Percentiles rank a stretch among this genome's conserved stretches.
Conservation (phyloP, 495 filamentous ascomycete genomes). For the Neurospora sp. region DNA sequence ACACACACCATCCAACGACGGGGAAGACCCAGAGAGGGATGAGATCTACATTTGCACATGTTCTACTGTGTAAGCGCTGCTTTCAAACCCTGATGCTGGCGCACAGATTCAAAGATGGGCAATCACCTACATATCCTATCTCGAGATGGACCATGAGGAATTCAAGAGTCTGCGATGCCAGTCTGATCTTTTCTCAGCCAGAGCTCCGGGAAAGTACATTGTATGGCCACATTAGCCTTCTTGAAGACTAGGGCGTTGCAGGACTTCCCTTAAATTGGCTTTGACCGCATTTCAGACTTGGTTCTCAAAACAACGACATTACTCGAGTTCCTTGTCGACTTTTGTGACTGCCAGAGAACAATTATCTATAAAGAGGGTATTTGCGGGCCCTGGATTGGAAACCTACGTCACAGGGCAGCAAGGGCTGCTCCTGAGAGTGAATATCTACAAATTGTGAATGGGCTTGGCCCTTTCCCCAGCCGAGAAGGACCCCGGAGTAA, state of each 20-base stretch:
- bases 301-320: background rate
- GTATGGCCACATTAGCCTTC: background rate
- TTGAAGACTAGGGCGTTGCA: background rate
- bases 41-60: background rate
- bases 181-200: background rate
- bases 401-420: background rate
- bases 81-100: background rate
- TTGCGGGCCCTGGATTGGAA: background rate
- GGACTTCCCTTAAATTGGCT: background rate
- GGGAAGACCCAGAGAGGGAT: background rate
- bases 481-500: background rate
- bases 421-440: background rate
- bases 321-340: background rate
- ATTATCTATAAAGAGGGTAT: background rate
- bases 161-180: background rate
- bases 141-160: background rate
- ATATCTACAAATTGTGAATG: background rate
- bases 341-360: background rate
- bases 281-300: background rate
- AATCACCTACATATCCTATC: background rate
- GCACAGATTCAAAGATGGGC: background rate
- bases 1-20: background rate
- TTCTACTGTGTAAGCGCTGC: background rate
- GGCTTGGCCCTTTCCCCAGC: background rate
- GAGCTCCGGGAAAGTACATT: background rate